Conservation (phyloP, 441 rosid species). For the Pelargonium myrrhifolium region DNA sequence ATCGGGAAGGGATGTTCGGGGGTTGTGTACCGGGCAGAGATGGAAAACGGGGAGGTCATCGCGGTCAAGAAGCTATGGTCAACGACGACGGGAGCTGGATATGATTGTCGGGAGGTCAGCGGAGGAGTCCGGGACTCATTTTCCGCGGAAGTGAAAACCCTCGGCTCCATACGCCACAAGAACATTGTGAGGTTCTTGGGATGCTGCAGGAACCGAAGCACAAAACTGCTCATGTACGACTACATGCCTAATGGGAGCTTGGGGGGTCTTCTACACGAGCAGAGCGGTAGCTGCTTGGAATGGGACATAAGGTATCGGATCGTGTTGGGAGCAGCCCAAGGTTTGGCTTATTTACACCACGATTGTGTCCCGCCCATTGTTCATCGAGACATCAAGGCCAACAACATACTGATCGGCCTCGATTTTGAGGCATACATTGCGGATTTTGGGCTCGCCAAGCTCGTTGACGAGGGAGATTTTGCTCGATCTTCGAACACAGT, state of each 20-base stretch:
- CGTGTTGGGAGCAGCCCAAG: constrained; percentile 84
- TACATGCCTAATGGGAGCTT: constrained; percentile 64
- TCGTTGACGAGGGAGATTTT: constrained; percentile 78
- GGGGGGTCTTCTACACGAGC: constrained; percentile 82
- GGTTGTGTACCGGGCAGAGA: constrained; percentile 82
- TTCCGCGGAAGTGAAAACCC: constrained; percentile 84
- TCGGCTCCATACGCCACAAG: constrained; percentile 92
- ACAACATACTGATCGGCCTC: constrained; percentile 80
- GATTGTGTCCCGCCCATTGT: constrained; percentile 89
- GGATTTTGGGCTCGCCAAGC: constrained; percentile 95
- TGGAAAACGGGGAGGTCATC: constrained; percentile 76
- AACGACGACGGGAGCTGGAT: constrained; percentile 28
- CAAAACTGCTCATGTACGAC: constrained; percentile 40
- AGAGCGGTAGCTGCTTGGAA: constrained; percentile 58
- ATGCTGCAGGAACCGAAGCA: constrained; percentile 79
- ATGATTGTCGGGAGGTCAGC: constrained; percentile 39
- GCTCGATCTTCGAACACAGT: constrained; percentile 80
- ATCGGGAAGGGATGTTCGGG: constrained; percentile 98
- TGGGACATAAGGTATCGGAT: constrained; percentile 88
- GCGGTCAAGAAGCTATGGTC: constrained; percentile 99
- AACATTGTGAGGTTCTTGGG: constrained; percentile 90
- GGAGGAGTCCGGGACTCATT: constrained; percentile 72
- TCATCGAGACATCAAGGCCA: constrained; percentile 93
- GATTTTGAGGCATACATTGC: constrained; percentile 92
- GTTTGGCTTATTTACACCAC: constrained; percentile 86